phyloP scores from a whole-genome alignment of 257 asterid species.

The Penstemon davidsonii region DNA sequence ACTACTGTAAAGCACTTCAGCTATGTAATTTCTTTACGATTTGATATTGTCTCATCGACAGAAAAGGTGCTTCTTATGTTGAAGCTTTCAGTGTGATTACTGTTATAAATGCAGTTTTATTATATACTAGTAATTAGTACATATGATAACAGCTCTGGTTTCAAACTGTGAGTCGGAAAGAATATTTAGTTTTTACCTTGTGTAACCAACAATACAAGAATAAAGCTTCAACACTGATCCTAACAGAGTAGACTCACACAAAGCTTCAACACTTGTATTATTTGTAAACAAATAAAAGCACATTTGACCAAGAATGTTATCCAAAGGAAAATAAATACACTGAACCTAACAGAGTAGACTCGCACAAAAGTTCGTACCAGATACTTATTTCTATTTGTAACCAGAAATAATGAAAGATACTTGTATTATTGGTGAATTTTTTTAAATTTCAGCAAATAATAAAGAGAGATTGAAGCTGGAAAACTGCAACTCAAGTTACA shows the following conservation, averaged over 20 bases:
- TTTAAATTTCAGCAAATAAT: neutral
- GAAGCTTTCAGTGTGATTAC: conserved; percentile 18
- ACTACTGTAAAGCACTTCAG: conserved; percentile 38
- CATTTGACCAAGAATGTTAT: too few relatives aligned
- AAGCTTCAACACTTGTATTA: too few relatives aligned
- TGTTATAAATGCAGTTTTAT: neutral
- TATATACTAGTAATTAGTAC: neutral
- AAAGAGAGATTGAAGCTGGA: conserved; percentile 6
- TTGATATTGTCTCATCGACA: conserved; percentile 28
- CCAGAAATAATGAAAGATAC: neutral
- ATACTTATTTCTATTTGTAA: neutral
- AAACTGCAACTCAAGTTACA: neutral
- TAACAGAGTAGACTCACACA: too few relatives aligned
- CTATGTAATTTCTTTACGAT: conserved; percentile 31
- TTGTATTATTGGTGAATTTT: neutral
- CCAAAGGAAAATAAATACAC: neutral
- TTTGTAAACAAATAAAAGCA: too few relatives aligned
- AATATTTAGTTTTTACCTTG: neutral
- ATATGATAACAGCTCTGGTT: neutral
- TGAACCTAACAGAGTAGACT: too few relatives aligned
- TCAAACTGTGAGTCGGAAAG: neutral
- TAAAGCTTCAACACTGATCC: too few relatives aligned
- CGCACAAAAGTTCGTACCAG: too few relatives aligned
- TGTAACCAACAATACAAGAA: neutral
- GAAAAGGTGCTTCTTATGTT: conserved; percentile 20